These are phyloP conservation scores for Colletotrichum lentis DNA, from an alignment of 2,329 filamentous ascomycete genomes.

Conservation along the genomic window DNA sequence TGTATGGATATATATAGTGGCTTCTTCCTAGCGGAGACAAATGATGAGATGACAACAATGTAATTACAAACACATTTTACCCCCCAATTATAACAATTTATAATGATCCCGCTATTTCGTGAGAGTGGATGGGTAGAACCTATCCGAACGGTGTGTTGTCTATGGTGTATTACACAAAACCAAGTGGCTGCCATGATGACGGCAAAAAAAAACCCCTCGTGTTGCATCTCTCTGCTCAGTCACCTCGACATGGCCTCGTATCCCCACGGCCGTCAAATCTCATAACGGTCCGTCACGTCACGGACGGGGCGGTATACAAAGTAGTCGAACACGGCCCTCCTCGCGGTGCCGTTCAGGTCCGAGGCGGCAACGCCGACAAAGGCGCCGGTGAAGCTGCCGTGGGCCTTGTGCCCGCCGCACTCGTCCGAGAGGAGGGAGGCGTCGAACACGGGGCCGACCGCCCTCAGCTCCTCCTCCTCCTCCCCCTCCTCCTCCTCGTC, in stretches of 20 bases:
- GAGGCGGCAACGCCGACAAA: conserved; percentile 66
- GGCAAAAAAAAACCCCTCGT: no score
- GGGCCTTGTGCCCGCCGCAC: conserved; percentile 67
- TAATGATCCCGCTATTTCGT: background rate
- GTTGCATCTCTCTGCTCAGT: no score
- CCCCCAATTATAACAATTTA: no score
- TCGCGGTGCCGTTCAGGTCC: conserved; percentile 61
- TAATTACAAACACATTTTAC: background rate
- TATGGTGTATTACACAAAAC: no score
- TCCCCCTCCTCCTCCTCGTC: no score
- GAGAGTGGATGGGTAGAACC: background rate
- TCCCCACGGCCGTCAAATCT: no score
- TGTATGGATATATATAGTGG: background rate
- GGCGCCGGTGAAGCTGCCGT: conserved; percentile 71
- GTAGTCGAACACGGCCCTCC: conserved; percentile 59
- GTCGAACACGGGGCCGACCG: conserved; percentile 64
- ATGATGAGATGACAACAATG: background rate
- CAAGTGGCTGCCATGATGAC: no score
- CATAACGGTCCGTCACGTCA: conserved; percentile 59
- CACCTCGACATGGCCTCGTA: no score
- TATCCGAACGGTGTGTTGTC: background rate
- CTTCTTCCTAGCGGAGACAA: background rate
- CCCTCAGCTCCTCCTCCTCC: conserved; percentile 46
- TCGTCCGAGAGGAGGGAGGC: conserved; percentile 69
- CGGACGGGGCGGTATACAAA: conserved; percentile 60